phyloP scores from a whole-genome alignment of 2,329 filamentous ascomycete genomes.

The Fusarium setosum region DNA sequence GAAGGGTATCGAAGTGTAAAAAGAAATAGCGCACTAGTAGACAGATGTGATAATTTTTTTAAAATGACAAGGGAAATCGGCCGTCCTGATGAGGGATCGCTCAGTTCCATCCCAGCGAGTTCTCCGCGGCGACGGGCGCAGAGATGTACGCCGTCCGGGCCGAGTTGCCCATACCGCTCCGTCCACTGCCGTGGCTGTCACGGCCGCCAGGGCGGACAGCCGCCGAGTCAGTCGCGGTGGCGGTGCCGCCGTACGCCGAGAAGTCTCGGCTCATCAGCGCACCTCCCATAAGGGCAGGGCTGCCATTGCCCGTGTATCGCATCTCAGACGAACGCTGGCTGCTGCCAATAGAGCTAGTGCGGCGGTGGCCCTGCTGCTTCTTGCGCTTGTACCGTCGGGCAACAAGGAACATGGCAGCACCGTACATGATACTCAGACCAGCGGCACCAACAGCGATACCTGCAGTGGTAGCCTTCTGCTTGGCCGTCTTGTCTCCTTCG shows the following conservation, averaged over 20 bases:
- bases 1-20: slow-evolving; percentile 50
- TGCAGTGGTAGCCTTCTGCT: slow-evolving; percentile 71
- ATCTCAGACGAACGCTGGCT: slow-evolving; percentile 61
- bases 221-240: slow-evolving; percentile 28
- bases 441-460: slow-evolving; percentile 83
- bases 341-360: slow-evolving; percentile 77
- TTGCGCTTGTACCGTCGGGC: slow-evolving; percentile 91
- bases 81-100: slow-evolving; percentile 13
- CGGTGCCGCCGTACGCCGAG: slow-evolving; percentile 63
- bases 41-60: slow-evolving; percentile 34
- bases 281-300: slow-evolving; percentile 77
- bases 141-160: slow-evolving; percentile 78
- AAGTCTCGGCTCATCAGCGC: slow-evolving; percentile 69
- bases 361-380: slow-evolving; percentile 79
- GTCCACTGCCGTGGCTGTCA: slow-evolving; percentile 76
- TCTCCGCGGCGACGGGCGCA: slow-evolving; percentile 90
- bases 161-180: slow-evolving; percentile 63
- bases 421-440: slow-evolving; percentile 85
- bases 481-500: slow-evolving; percentile 64
- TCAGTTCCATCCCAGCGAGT: slow-evolving; percentile 95
- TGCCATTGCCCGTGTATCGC: slow-evolving; percentile 61
- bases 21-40: slow-evolving; percentile 35
- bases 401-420: slow-evolving; percentile 93
- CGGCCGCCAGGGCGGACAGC: slow-evolving; percentile 51
- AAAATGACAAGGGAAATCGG: slow-evolving; percentile 23